These are phyloP conservation scores for Candida michaelii DNA, from an alignment of 805 yeast genomes.

Conservation along the genomic window DNA sequence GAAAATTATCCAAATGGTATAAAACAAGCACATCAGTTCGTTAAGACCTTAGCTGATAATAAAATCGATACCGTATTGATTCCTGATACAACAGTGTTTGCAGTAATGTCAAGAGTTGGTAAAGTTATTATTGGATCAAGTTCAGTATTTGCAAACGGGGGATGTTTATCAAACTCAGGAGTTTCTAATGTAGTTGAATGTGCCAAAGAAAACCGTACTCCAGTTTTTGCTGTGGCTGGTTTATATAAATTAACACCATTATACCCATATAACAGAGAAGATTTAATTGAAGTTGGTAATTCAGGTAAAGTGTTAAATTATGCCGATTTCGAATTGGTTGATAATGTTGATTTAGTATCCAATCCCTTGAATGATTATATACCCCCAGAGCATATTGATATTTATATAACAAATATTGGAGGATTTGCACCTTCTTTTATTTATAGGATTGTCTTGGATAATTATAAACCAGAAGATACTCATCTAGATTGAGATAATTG, in stretches of 20 bases:
- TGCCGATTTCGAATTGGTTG: conserved; percentile 65
- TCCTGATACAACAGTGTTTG: conserved; percentile 90
- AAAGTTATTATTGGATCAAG: conserved; percentile 92
- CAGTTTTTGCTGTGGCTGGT: conserved; percentile 94
- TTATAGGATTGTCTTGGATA: conserved; percentile 91
- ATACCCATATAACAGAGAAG: conserved; percentile 85
- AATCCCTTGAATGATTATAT: conserved; percentile 91
- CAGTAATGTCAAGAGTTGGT: conserved; percentile 96
- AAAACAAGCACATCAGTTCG: conserved; percentile 74
- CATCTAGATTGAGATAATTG: conserved; percentile 41
- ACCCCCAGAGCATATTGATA: conserved; percentile 91
- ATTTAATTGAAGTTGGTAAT: conserved; percentile 86
- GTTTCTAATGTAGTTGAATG: conserved; percentile 92
- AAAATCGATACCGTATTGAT: conserved; percentile 87
- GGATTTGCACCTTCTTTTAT: conserved; percentile 96
- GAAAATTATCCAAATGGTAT: conserved; percentile 91
- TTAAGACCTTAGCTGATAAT: conserved; percentile 74
- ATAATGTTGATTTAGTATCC: conserved; percentile 69
- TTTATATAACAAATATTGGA: conserved; percentile 91
- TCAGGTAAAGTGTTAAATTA: conserved; percentile 85
- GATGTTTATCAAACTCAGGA: conserved; percentile 86
- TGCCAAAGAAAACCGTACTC: conserved; percentile 94
- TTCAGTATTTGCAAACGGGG: conserved; percentile 95
- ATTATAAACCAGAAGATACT: conserved; percentile 84
- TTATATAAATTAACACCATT: conserved; percentile 88